Percentiles rank a stretch among this genome's conserved stretches.
phyloP scores from a whole-genome alignment of 805 yeast genomes.

The Metschnikowia picachoensis region DNA sequence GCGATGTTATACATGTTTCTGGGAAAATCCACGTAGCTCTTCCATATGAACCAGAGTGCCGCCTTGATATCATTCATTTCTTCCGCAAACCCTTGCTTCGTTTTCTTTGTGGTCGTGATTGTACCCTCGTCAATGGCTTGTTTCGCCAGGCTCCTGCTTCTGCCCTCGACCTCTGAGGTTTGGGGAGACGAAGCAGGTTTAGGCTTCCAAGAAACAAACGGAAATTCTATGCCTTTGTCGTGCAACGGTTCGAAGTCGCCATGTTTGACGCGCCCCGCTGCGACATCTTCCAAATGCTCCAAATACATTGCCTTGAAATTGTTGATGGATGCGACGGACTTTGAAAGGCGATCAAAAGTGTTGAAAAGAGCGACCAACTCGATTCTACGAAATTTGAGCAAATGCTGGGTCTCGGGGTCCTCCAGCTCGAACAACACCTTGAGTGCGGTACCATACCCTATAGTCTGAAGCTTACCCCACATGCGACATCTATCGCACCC shows the following conservation, averaged over 20 bases:
- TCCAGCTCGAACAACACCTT: conserved; percentile 80
- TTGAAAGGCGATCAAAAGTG: conserved; percentile 88
- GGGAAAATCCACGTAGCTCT: conserved; percentile 71
- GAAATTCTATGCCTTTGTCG: conserved; percentile 36
- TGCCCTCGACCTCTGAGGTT: not conserved
- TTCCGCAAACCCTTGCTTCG: conserved; percentile 22
- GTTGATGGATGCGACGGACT: conserved; percentile 71
- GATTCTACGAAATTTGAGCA: conserved; percentile 62
- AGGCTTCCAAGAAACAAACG: conserved; percentile 24
- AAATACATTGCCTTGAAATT: conserved; percentile 60
- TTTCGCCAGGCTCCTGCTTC: not conserved
- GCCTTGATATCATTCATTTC: conserved; percentile 51
- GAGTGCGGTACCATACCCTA: conserved; percentile 96
- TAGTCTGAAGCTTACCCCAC: conserved; percentile 97
- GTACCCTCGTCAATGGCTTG: conserved; percentile 6
- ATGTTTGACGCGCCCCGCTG: conserved; percentile 34
- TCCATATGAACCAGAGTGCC: conserved; percentile 61
- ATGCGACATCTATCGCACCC: conserved; percentile 96
- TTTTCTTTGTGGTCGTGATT: conserved; percentile 3
- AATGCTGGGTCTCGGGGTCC: conserved; percentile 47
- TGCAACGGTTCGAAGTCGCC: conserved; percentile 38
- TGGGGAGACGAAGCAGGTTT: conserved; percentile 1
- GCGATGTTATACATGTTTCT: conserved; percentile 48
- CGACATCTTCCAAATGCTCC: conserved; percentile 38
- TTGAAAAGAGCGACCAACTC: conserved; percentile 89